phyloP scores from a whole-genome alignment of 306 rosid genomes.

The Urtica urens region DNA sequence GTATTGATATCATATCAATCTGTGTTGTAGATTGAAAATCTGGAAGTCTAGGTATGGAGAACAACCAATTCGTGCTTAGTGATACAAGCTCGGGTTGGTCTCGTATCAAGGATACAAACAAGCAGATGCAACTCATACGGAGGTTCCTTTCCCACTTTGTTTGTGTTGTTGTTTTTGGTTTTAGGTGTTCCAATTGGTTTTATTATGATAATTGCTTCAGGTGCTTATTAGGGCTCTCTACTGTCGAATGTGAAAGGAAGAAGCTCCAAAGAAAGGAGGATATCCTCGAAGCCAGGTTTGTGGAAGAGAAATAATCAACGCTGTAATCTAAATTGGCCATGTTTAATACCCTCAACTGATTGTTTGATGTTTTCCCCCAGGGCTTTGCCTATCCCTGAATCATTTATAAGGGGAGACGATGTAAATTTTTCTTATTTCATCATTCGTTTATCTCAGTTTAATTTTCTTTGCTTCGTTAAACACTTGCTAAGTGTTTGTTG shows the following conservation, averaged over 20 bases:
- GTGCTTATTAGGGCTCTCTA: conserved; percentile 59
- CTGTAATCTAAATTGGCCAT: background rate
- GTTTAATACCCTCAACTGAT: background rate
- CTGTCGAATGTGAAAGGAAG: conserved; percentile 21
- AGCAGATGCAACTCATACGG: conserved; percentile 38
- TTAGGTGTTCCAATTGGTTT: background rate
- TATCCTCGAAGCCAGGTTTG: conserved; percentile 26
- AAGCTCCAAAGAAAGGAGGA: conserved; percentile 23
- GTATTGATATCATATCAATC: too few relatives aligned
- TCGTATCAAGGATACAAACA: conserved; percentile 34
- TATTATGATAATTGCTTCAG: conserved; percentile 23
- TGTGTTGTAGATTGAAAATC: too few relatives aligned
- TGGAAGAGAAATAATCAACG: background rate
- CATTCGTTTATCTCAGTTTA: background rate
- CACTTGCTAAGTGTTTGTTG: conserved; percentile 17
- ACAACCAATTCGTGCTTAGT: conserved; percentile 23
- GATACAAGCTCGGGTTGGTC: conserved; percentile 26
- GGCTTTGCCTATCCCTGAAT: conserved; percentile 49
- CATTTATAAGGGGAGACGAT: conserved; percentile 67
- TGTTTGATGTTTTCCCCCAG: conserved; percentile 7
- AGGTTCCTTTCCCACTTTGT: conserved; percentile 23
- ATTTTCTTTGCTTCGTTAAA: background rate
- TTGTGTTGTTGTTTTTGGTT: background rate
- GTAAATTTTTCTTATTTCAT: conserved; percentile 29
- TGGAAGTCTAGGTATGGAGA: too few relatives aligned